Evolutionary conservation across 148 eudicot species (phyloP), one percentile per base, ranked within the genome.

Genomic region (Heliosperma pusillum): DNA sequence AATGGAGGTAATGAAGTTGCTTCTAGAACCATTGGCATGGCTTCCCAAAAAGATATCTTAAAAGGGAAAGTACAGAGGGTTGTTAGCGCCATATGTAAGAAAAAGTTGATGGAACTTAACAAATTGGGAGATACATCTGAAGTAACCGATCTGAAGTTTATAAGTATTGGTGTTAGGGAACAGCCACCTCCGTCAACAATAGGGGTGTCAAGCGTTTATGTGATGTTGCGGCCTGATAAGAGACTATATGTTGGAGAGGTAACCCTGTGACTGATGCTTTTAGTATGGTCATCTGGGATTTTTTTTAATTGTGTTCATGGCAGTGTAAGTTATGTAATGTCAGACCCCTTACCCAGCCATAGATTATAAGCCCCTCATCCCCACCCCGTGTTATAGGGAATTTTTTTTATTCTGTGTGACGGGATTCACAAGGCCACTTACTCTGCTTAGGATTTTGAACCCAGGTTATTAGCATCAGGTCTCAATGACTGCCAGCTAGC

Each of bases 121-220:
- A 83, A 79, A 78, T 69, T 62, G 59, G 59, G 79, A 68, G 65
- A 81, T 76, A 25, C 27, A 7, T 70, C 82, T 44, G 86, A 78
- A 44, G 69, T 75, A 71, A 77, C 79, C 0, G 85, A 78, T 56
- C 62, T 88, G 17, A 89, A 79, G 53, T 95, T 82, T 75, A 87
- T 88, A 33, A 64, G 72, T 29, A 77, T 95, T 79, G 86, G 82
- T 77, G 88, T 93, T 26, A 83, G 87, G 84, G 89, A 95, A 80
- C 92, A 89, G 74, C 97, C 98, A 13, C 98, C 97, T 73, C 98
- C 98, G 44, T 90, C 93, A 62, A 81, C 97, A 33, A 82, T 92
- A 58, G 98, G 97, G 77, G 87, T 91, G 78, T 92, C 98, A 75
- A 86, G 93, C 78, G 97, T 95, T 76, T 95, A 95, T 80, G 83